Base-by-base conservation (phyloP, 176 grass and related monocot genomes). In the Carex parvula region DNA sequence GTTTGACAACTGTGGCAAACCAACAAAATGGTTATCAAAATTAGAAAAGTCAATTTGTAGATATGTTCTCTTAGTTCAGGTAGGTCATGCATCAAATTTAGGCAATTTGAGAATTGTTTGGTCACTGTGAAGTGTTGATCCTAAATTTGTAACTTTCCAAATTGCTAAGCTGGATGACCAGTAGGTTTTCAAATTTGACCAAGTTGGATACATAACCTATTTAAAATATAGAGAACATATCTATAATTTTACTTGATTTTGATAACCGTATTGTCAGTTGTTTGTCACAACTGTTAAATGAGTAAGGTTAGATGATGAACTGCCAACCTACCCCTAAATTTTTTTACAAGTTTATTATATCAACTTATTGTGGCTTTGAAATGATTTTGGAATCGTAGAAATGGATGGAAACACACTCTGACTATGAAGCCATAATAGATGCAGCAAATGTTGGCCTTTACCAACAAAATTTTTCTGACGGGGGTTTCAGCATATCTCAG, bases 381-480 rank as follows among this genome's bases (percentile, higher is more conserved):
- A 39, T 68, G 55, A 26, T 58, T 74, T 42, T 54, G 54, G 20
- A 83, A 84, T 48, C 92, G 18, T 85, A 98, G 92, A 89, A 90
- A 64, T 94, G 90, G 95, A 81, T 98, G 89, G 84, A 93, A 87
- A 76, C 26, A 29, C 60, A 91, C 83, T 81, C 85, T 72, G 67
- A 53, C 32, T 93, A 89, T 48, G 58, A 94, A 87, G 87, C 73
- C 78, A 89, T 98, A 89, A 90, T 98, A 0, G 92, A 98, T 48
- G 92, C 87, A 81, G 95, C 95, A 81, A 94, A 98, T 80, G 87
- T 98, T 82, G 95, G 85, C 84, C 87, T 98, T 65, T 94, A 94
- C 85, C 95, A 98, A 75, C 95, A 98, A 71, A 98, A 98, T 88
- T 98, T 98, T 80, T 81, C 95, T 1, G 89, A 93, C 10, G 95